Conservation (phyloP, 768 basidiomycete species). For the Tylopilus subfusipes region DNA sequence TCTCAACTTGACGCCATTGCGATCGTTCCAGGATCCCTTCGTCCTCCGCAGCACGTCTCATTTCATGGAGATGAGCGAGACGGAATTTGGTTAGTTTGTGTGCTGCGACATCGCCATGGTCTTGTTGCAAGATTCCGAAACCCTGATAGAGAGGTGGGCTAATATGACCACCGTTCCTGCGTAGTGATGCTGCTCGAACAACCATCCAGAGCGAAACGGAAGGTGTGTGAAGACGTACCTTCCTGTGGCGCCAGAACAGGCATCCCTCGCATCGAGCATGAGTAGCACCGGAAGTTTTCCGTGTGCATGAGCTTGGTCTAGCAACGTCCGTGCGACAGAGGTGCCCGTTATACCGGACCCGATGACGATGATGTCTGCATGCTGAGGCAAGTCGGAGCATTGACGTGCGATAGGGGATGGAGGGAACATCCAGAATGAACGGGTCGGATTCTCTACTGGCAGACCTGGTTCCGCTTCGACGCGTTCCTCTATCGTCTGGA, state of each 20-base stretch:
- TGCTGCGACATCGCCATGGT: conserved; percentile 45
- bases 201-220: not conserved
- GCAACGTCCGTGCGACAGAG: conserved; percentile 51
- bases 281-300: conserved; percentile 44
- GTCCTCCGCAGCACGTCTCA: conserved; percentile 49
- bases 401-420: conserved; percentile 46
- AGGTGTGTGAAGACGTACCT: conserved; percentile 44
- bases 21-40: conserved; percentile 50
- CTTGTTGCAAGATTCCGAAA: conserved; percentile 44
- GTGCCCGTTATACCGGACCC: conserved; percentile 79
- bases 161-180: conserved; percentile 70
- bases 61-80: conserved; percentile 49
- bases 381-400: conserved; percentile 24
- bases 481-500: conserved; percentile 32
- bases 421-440: conserved; percentile 64
- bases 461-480: conserved; percentile 49
- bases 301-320: conserved; percentile 34
- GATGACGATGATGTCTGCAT: conserved; percentile 67
- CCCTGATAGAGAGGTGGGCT: conserved; percentile 59
- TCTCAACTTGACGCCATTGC: conserved; percentile 56
- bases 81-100: conserved; percentile 58
- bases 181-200: not conserved
- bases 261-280: conserved; percentile 79
- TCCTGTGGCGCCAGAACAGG: conserved; percentile 72
- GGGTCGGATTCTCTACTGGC: conserved; percentile 51